phyloP scores from a whole-genome alignment of 2,329 filamentous ascomycete species.

The Alternaria brassicae region DNA sequence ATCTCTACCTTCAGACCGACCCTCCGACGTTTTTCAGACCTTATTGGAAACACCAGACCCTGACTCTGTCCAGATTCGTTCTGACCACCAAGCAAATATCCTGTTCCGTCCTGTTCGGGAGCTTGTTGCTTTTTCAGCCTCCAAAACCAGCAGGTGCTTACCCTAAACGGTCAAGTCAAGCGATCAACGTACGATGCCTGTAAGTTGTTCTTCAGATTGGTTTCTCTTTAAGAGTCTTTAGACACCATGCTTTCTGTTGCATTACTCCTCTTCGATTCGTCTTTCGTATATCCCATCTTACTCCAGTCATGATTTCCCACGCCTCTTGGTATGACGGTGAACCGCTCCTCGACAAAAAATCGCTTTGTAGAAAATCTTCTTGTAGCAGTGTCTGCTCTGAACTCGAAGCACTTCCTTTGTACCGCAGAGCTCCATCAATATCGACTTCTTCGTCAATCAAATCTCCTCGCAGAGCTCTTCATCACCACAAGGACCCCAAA shows the following conservation, averaged over 20 bases:
- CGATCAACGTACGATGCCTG: constrained; percentile 34
- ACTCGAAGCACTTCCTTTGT: constrained; percentile 8
- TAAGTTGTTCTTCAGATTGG: constrained; percentile 26
- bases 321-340: constrained; percentile 10
- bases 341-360: constrained; percentile 18
- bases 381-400: constrained; percentile 10
- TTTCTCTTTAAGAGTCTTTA: constrained; percentile 14
- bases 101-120: neutral
- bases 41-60: constrained; percentile 20
- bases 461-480: constrained; percentile 24
- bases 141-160: constrained; percentile 22
- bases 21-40: constrained; percentile 22
- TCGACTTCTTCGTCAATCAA: constrained; percentile 3
- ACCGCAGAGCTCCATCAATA: constrained; percentile 6
- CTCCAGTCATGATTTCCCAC: constrained; percentile 20
- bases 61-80: constrained; percentile 5
- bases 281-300: neutral
- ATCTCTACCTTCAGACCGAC: constrained; percentile 23
- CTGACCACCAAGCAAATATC: constrained; percentile 17
- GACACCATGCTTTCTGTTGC: constrained; percentile 1
- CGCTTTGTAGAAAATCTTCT: constrained; percentile 23
- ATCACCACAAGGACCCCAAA: constrained; percentile 34
- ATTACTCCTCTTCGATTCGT: neutral
- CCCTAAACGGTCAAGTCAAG: constrained; percentile 8
- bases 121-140: constrained; percentile 11